Evolutionary conservation across 2,329 filamentous ascomycete genomes (phyloP), one percentile per base, ranked within the genome.

Genomic region (Diaporthe aspalathi): DNA sequence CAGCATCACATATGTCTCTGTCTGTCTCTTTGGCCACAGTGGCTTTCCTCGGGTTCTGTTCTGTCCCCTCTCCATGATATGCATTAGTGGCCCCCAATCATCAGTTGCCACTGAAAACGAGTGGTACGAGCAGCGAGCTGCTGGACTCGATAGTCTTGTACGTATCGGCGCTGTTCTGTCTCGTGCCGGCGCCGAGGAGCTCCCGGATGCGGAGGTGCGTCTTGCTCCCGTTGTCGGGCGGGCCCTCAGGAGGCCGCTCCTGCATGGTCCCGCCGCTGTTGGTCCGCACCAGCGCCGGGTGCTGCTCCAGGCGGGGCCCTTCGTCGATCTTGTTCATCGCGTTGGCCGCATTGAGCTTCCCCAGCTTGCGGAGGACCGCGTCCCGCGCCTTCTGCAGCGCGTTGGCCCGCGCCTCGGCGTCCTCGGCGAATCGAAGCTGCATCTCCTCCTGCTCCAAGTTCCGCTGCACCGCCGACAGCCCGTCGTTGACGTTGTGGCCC

Each of bases 351-450:
- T 72, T 45, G 32, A 69, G 87, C 69, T 84, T 84, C 75, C 84
- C 86, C 65, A 91, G 83, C 75, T 90, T 90, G 72, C 83, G 84
- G 68, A 91, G 80, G 16, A 92, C 89, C 0, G 88, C 87, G 73
- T 89, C 88, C 77, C 88, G 89, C 43, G 89, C 90, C 71, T 87
- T 86, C 76, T 85, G 84, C 63, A 92, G 81, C 12, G 88, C 87
- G 74, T 83, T 86, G 5, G 83, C 83, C 70, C 89, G 85, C 68
- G 87, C 85, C 11, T 84, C 85, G 3, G 85, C 83, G 75, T 91
- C 88, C 73, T 91, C 86, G 24, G 88, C 89, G 29, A 90, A 81
- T 54, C 85, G 82, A 14, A 87, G 83, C 73, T 89, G 87, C 2
- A 83, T 81, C 74, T 87, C 84, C 76, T 91, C 89, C 72, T 86